Evolutionary conservation across 768 basidiomycete genomes (phyloP), one percentile per base, ranked within the genome.

Genomic region (Boletus rufocinnamomeus): DNA sequence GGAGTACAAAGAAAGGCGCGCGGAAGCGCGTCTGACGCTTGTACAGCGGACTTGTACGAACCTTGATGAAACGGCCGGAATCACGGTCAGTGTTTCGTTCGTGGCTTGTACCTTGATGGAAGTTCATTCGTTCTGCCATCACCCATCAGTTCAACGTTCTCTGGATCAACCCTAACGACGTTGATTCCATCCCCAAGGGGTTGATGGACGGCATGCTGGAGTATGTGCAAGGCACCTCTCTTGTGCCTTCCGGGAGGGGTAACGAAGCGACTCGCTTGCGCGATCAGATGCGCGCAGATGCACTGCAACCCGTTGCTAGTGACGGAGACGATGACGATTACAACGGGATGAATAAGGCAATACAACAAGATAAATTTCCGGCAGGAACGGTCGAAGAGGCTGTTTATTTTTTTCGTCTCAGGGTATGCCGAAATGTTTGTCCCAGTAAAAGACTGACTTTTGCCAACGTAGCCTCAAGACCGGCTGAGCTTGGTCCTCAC

Each of bases 1-100:
- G 57, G 90, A 89, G 59, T 93, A 89, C 67, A 86, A 89, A 66
- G 88, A 89, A 57, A 80, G 85, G 52, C 84, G 85, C 6, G 90
- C 89, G 19, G 87, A 89, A 66, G 84, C 82, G 7, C 80, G 85
- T 65, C 80, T 95, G 43, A 77, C 78, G 71, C 83, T 84, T 38
- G 88, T 90, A 23, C 89, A 88, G 69, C 83, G 80, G 44, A 94
- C 93, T 13, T 93, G 92, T 64, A 67, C 72, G 47, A 84, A 82
- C 25, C 77, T 95, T 17, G 93, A 95, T 72, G 91, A 91, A 69
- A 81, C 84, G 66, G 79, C 80, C 13, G 89, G 85, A 45, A 84
- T 84, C 64, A 72, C 81, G 63, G 86, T 74, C 37, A 52, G 65
- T 60, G 50, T 41, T 19, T 37, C 35, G 27, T 45, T 51, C 35